Percentiles rank a stretch among this genome's conserved stretches.
phyloP scores from a whole-genome alignment of 495 filamentous ascomycete genomes.

The Annulohypoxylon maeteangense region DNA sequence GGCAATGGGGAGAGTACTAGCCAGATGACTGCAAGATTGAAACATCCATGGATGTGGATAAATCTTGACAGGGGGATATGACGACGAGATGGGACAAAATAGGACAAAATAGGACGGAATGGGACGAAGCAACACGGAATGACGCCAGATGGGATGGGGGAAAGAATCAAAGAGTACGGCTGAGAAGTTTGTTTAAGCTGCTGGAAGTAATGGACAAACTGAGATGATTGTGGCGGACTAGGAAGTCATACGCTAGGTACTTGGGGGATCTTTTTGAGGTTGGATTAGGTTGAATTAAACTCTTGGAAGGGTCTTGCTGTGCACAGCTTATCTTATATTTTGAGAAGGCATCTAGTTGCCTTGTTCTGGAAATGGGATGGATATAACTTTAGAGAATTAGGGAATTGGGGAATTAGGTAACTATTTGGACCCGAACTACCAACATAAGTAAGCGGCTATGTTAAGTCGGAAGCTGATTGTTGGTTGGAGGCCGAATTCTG shows the following conservation, averaged over 20 bases:
- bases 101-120: not conserved
- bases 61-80: not conserved
- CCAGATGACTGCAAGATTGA: slow-evolving; percentile 15
- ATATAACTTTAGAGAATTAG: not conserved
- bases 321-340: not conserved
- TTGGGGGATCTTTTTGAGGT: slow-evolving; percentile 9
- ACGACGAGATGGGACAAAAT: not conserved
- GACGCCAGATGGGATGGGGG: not conserved
- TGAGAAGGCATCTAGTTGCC: not conserved
- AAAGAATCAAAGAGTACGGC: not conserved
- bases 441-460: slow-evolving; percentile 11
- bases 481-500: slow-evolving; percentile 5
- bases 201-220: not conserved
- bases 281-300: not conserved
- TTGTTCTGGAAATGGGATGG: slow-evolving; percentile 1
- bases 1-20: not conserved
- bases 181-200: not conserved
- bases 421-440: not conserved
- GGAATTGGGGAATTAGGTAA: not conserved
- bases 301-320: not conserved
- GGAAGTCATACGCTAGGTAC: slow-evolving; percentile 6
- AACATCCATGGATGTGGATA: not conserved
- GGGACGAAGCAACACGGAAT: too few relatives aligned
- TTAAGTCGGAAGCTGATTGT: not conserved
- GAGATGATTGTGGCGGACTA: not conserved